These are phyloP conservation scores for Talaromyces sp. DNA, from an alignment of 2,329 filamentous ascomycete genomes.

Conservation along the genomic window DNA sequence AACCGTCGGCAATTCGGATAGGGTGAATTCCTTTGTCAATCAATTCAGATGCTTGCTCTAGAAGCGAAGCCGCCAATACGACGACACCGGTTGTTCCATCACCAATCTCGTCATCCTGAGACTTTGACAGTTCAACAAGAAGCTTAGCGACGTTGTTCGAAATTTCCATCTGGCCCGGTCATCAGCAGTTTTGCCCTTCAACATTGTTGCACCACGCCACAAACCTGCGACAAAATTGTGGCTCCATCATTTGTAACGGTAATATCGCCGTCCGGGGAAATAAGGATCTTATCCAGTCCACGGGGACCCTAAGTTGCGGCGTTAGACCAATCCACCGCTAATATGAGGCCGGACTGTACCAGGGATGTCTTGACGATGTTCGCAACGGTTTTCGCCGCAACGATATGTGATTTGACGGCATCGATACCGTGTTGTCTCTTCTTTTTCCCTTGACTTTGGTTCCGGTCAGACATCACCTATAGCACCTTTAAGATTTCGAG, in stretches of 20 bases:
- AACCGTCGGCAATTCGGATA: slow-evolving; percentile 96
- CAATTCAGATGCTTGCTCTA: slow-evolving; percentile 94
- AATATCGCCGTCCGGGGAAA: slow-evolving; percentile 97
- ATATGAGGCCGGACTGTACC: slow-evolving; percentile 35
- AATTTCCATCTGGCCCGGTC: slow-evolving; percentile 75
- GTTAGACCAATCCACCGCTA: not conserved
- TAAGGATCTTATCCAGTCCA: slow-evolving; percentile 97
- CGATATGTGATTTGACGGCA: slow-evolving; percentile 96
- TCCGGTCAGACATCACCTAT: not conserved
- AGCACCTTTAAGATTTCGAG: not conserved
- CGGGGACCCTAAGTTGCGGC: slow-evolving; percentile 62
- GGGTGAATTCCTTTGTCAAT: slow-evolving; percentile 99
- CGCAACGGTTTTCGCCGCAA: slow-evolving; percentile 90
- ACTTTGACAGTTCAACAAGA: slow-evolving; percentile 93
- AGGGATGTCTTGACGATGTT: slow-evolving; percentile 97
- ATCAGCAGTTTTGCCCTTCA: not conserved
- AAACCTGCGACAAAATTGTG: slow-evolving; percentile 77
- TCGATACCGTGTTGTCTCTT: slow-evolving; percentile 95
- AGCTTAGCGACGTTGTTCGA: slow-evolving; percentile 97
- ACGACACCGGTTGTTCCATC: slow-evolving; percentile 98
- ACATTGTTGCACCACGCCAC: slow-evolving; percentile 11
- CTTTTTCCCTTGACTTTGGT: slow-evolving; percentile 83
- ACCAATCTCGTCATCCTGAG: slow-evolving; percentile 97
- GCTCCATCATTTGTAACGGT: slow-evolving; percentile 99
- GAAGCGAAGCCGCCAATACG: slow-evolving; percentile 84